Conservation (phyloP, 2,329 filamentous ascomycete species). For the Colletotrichum salicis region DNA sequence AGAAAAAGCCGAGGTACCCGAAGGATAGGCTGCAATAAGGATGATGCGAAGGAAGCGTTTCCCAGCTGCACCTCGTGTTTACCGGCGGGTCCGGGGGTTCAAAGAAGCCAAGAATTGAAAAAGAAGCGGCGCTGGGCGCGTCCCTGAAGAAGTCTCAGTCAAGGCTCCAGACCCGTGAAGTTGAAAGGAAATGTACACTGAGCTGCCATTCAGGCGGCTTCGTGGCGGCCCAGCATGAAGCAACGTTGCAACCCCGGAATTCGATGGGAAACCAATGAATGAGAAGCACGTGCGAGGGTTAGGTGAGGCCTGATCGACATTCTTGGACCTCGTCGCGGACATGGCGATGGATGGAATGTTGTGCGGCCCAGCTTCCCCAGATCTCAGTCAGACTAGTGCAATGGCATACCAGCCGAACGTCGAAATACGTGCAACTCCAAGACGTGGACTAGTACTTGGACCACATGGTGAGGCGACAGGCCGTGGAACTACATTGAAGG, state of each 20-base stretch:
- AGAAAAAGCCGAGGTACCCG: background rate
- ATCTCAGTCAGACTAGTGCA: background rate
- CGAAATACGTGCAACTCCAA: background rate
- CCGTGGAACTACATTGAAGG: background rate
- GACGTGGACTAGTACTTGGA: too few species aligned
- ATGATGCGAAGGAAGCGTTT: slow-evolving; percentile 1
- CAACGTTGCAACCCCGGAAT: background rate
- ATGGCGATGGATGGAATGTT: background rate
- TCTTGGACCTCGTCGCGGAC: background rate
- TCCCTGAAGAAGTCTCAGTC: background rate
- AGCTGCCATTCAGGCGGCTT: too few species aligned
- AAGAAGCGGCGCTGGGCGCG: background rate
- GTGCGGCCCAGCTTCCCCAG: background rate
- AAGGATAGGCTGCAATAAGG: background rate
- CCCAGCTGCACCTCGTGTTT: slow-evolving; percentile 11
- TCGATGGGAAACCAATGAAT: background rate
- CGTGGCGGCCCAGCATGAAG: background rate
- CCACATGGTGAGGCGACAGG: too few species aligned
- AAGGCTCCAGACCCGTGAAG: background rate
- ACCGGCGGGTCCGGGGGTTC: background rate
- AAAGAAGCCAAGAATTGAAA: background rate
- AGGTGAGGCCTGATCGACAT: background rate
- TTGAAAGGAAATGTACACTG: too few species aligned
- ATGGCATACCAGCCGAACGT: background rate
- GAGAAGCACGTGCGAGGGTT: background rate